Percentiles rank a stretch among this genome's conserved stretches.
phyloP scores from a whole-genome alignment of 2,329 filamentous ascomycete genomes.

The Sporothrix pseudoabietina region DNA sequence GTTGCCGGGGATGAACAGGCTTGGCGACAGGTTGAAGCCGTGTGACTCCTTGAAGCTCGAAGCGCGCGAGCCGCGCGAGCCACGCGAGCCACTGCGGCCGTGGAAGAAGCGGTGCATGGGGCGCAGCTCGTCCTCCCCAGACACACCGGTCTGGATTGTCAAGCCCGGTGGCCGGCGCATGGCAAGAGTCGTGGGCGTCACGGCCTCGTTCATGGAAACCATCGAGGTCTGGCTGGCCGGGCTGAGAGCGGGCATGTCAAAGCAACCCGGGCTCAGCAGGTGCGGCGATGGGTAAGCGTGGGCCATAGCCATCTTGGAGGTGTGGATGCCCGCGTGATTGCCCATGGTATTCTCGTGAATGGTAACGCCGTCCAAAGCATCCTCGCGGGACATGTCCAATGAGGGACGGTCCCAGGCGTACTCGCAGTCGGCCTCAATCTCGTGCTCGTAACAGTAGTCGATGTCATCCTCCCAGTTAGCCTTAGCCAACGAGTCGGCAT shows the following conservation, averaged over 20 bases:
- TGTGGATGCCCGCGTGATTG: constrained; percentile 26
- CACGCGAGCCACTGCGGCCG: constrained; percentile 40
- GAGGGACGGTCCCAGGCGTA: constrained; percentile 66
- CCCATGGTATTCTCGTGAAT: constrained; percentile 26
- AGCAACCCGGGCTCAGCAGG: constrained; percentile 41
- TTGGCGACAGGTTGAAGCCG: constrained; percentile 62
- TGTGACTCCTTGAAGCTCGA: constrained; percentile 62
- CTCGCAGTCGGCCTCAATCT: constrained; percentile 66
- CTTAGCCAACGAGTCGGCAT: constrained; percentile 41
- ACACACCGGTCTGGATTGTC: constrained; percentile 29
- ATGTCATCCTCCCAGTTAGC: constrained; percentile 70
- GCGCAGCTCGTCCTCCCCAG: constrained; percentile 22
- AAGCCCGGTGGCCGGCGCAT: constrained; percentile 37
- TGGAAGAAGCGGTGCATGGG: constrained; percentile 39
- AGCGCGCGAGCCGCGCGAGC: constrained; percentile 54
- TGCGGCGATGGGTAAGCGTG: constrained; percentile 31
- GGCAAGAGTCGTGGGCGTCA: constrained; percentile 47
- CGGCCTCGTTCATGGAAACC: constrained; percentile 47
- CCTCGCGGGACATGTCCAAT: constrained; percentile 48
- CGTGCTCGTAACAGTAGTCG: constrained; percentile 71
- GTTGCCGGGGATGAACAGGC: constrained; percentile 59
- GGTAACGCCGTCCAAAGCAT: constrained; percentile 37
- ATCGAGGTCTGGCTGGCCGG: constrained; percentile 52
- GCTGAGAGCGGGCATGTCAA: constrained; percentile 54
- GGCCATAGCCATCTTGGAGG: constrained; percentile 7